These are phyloP conservation scores for Yarrowia divulgata DNA, from an alignment of 805 yeast species.

Conservation along the genomic window DNA sequence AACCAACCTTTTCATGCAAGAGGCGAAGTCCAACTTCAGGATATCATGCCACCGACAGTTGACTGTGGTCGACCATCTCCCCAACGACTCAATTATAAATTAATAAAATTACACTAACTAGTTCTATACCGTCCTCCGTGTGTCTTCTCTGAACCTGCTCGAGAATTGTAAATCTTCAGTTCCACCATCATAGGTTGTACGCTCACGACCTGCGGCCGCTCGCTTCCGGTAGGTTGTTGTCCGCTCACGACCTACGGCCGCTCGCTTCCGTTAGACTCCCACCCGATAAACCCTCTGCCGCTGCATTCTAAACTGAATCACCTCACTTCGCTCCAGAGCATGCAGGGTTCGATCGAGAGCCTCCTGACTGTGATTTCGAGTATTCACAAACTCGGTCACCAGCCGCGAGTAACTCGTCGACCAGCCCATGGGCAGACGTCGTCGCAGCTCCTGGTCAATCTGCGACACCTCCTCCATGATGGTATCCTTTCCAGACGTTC, in stretches of 20 bases:
- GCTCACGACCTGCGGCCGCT: not conserved
- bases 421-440: conserved; percentile 96
- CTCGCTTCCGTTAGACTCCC: conserved; percentile 58
- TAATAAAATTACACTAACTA: not conserved
- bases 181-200: no score
- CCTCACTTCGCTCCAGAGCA: conserved; percentile 83
- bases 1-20: no score
- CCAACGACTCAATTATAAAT: no score
- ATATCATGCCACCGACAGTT: no score
- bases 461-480: conserved; percentile 73
- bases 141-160: no score
- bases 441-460: conserved; percentile 84
- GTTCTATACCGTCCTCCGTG: no score
- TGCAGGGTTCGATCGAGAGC: conserved; percentile 84
- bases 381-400: conserved; percentile 69
- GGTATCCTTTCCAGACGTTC: conserved; percentile 61
- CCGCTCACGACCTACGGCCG: not conserved
- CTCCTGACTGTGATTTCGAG: conserved; percentile 60
- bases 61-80: no score
- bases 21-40: no score
- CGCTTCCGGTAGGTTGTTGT: no score
- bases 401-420: conserved; percentile 86
- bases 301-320: conserved; percentile 87
- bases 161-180: no score
- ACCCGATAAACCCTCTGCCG: conserved; percentile 79